Evolutionary conservation across 164 flowering plant genomes (phyloP).

Genomic region (Magnolia kwangsiensis): DNA sequence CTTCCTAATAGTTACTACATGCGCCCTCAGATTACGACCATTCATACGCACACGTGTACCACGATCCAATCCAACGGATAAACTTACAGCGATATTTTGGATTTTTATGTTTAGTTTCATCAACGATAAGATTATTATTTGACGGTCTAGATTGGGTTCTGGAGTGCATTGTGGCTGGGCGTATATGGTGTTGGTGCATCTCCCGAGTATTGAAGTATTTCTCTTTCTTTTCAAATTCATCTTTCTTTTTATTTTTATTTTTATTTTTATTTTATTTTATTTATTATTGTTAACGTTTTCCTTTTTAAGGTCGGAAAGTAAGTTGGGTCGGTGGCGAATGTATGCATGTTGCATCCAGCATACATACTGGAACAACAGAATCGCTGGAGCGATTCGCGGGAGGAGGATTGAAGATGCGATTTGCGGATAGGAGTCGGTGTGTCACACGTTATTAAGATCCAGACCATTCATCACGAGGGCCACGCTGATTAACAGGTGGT

Average conservation of each 20-base stretch:
- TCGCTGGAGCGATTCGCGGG: no score
- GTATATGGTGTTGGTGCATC: not conserved
- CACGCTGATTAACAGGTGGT: not conserved
- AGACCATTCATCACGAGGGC: not conserved
- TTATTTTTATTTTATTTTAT: no score
- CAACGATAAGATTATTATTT: not conserved
- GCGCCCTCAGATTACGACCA: not conserved
- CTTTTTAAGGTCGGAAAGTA: not conserved
- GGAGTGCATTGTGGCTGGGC: not conserved
- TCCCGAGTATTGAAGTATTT: no score
- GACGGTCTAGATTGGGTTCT: not conserved
- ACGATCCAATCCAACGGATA: not conserved
- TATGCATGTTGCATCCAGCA: not conserved
- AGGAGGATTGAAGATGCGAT: no score
- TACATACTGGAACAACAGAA: not conserved
- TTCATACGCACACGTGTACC: not conserved
- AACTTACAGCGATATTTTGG: not conserved
- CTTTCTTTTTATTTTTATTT: not conserved
- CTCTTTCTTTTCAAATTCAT: no score
- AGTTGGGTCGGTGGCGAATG: conserved; percentile 7
- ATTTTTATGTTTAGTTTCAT: not conserved
- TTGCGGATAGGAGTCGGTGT: no score
- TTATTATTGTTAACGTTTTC: not conserved
- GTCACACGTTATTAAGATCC: not conserved
- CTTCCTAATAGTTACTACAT: not conserved